A percentile compares a stretch with the other conserved stretches of the same genome.
phyloP scores from a whole-genome alignment of 768 basidiomycete genomes.

The Russula olivacea region DNA sequence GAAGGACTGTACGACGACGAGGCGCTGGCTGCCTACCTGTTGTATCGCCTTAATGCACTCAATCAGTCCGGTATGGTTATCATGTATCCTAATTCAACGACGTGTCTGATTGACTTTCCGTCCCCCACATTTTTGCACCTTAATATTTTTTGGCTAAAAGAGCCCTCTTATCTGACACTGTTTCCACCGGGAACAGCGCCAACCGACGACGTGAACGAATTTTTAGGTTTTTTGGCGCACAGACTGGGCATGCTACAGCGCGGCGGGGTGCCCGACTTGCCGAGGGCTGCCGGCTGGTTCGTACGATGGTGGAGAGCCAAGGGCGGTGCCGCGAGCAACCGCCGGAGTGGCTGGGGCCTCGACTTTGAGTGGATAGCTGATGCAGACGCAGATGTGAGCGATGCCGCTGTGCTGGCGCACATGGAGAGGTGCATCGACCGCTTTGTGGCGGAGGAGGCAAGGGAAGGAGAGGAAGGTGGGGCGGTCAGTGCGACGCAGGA shows the following conservation, averaged over 20 bases:
- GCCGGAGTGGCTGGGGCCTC: slow-evolving; percentile 74
- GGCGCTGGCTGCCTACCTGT: slow-evolving; percentile 75
- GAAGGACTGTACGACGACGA: slow-evolving; percentile 86
- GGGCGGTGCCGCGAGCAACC: slow-evolving; percentile 40
- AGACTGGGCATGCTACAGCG: slow-evolving; percentile 79
- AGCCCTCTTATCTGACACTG: slow-evolving; percentile 62
- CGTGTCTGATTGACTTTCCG: neutral
- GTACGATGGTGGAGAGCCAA: slow-evolving; percentile 84
- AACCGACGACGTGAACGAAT: slow-evolving; percentile 53
- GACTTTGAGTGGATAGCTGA: slow-evolving; percentile 63
- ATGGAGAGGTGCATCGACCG: slow-evolving; percentile 69
- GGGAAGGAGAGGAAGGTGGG: slow-evolving; percentile 49
- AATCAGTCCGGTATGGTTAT: slow-evolving; percentile 58
- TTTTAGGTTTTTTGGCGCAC: slow-evolving; percentile 62
- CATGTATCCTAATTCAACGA: neutral
- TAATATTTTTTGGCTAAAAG: slow-evolving; percentile 33
- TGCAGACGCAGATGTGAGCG: slow-evolving; percentile 25
- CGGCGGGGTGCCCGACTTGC: slow-evolving; percentile 65
- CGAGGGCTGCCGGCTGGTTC: slow-evolving; percentile 74
- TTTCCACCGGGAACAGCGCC: slow-evolving; percentile 51
- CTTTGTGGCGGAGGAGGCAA: slow-evolving; percentile 40
- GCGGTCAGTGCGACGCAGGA: slow-evolving; percentile 66
- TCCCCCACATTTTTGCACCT: neutral
- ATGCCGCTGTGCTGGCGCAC: slow-evolving; percentile 45
- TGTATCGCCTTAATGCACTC: slow-evolving; percentile 77